A percentile compares a stretch with the other conserved stretches of the same genome.
phyloP scores from a whole-genome alignment of 805 yeast genomes.

The Barnettozyma wickerhamii region DNA sequence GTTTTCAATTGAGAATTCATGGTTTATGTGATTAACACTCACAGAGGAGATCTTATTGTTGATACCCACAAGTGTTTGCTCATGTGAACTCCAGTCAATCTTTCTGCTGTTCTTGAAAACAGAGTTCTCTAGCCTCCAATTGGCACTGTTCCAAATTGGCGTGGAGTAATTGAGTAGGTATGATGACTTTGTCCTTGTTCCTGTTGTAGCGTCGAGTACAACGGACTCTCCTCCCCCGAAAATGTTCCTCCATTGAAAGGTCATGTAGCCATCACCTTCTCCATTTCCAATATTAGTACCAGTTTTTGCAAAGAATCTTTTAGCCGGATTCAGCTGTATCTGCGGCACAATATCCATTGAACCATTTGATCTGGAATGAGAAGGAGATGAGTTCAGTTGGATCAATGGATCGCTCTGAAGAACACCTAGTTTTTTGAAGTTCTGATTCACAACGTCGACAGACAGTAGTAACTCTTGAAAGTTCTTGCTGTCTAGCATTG shows the following conservation, averaged over 20 bases:
- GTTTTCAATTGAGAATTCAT: slow-evolving; percentile 44
- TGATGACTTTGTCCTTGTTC: slow-evolving; percentile 56
- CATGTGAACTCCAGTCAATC: slow-evolving; percentile 49
- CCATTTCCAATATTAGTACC: slow-evolving; percentile 97
- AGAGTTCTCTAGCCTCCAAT: slow-evolving; percentile 51
- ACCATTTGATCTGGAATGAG: background rate
- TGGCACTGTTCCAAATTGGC: slow-evolving; percentile 44
- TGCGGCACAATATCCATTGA: slow-evolving; percentile 26
- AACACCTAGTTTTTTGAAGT: slow-evolving; percentile 39
- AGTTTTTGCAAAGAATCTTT: slow-evolving; percentile 75
- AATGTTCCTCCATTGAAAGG: slow-evolving; percentile 58
- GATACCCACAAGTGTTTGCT: slow-evolving; percentile 45
- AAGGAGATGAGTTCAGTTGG: slow-evolving; percentile 24
- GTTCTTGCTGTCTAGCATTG: slow-evolving; percentile 40
- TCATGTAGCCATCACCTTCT: slow-evolving; percentile 91
- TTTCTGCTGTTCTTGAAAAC: slow-evolving; percentile 47
- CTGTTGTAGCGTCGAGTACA: slow-evolving; percentile 51
- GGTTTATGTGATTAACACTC: slow-evolving; percentile 29
- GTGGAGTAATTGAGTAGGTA: slow-evolving; percentile 47
- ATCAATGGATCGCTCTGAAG: slow-evolving; percentile 38
- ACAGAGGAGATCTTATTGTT: slow-evolving; percentile 29
- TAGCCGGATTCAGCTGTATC: slow-evolving; percentile 45
- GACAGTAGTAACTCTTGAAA: slow-evolving; percentile 35
- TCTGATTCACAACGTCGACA: slow-evolving; percentile 41
- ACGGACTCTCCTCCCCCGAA: slow-evolving; percentile 69